Percentiles rank a stretch among this genome's conserved stretches.
Conservation (phyloP, 2,329 filamentous ascomycete genomes). For the Macrophomina tecta region DNA sequence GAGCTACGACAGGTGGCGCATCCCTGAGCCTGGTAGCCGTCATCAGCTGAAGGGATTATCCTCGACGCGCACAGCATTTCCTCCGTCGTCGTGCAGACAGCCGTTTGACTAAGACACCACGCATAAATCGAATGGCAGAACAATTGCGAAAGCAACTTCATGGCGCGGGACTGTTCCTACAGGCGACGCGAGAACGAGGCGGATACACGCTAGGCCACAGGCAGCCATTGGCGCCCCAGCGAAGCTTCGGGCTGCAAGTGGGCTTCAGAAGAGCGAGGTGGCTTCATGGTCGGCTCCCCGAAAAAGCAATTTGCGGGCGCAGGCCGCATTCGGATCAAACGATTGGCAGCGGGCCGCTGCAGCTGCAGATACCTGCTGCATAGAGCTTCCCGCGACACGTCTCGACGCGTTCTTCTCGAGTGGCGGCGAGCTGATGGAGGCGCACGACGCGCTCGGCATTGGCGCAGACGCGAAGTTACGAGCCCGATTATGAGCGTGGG, state of each 20-base stretch:
- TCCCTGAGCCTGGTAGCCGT: conserved; percentile 11
- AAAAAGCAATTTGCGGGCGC: conserved; percentile 21
- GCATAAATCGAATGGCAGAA: background rate
- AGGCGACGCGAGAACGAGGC: background rate
- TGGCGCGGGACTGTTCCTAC: background rate
- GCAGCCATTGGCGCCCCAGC: conserved; percentile 5
- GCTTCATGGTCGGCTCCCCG: conserved; percentile 4
- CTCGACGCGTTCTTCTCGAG: no score
- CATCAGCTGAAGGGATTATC: conserved; percentile 16
- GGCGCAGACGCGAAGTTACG: background rate
- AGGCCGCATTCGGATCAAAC: background rate
- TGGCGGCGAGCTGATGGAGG: no score
- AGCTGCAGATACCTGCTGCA: background rate
- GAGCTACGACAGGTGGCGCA: background rate
- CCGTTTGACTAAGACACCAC: conserved; percentile 24
- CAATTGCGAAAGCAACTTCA: background rate
- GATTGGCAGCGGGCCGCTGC: conserved; percentile 6
- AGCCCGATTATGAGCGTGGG: background rate
- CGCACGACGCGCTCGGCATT: background rate
- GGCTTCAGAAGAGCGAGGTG: background rate
- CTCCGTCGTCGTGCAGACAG: conserved; percentile 11
- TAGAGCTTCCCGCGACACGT: no score
- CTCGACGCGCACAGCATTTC: background rate
- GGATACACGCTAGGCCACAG: background rate
- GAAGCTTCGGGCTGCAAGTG: background rate